These are phyloP conservation scores for Breviolum minutum DNA, from an alignment of 73 alveolate genomes.

Conservation along the genomic window DNA sequence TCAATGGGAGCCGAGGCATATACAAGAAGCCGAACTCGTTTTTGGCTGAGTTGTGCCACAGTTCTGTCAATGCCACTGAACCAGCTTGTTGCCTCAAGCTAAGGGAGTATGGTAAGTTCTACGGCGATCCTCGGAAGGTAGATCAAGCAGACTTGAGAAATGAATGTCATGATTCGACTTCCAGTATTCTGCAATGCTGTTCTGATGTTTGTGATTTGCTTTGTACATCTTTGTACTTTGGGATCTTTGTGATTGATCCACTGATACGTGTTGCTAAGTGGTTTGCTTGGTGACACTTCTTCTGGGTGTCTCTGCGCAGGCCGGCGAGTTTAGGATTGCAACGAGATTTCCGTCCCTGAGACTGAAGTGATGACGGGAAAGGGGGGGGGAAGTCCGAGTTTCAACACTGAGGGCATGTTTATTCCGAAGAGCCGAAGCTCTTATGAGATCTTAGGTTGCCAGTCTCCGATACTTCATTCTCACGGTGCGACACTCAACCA, in stretches of 20 bases:
- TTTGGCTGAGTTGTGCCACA: background rate
- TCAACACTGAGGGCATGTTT: background rate
- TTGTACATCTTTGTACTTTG: no score
- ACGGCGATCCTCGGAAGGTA: conserved; percentile 93
- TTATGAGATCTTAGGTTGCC: conserved; percentile 23
- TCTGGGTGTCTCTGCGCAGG: background rate
- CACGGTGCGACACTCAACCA: background rate
- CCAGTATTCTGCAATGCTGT: background rate
- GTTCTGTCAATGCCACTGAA: background rate
- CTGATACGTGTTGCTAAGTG: no score
- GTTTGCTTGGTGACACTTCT: no score
- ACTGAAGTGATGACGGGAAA: background rate
- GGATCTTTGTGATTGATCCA: background rate
- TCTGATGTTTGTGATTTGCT: background rate
- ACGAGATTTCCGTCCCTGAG: conserved; percentile 43
- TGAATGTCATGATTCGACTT: background rate
- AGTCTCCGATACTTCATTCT: conserved; percentile 78
- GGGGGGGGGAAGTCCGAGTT: background rate
- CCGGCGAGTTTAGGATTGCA: conserved; percentile 88
- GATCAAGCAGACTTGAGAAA: background rate
- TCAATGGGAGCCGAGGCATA: background rate
- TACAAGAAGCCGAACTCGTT: conserved; percentile 73
- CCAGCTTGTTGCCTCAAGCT: no score
- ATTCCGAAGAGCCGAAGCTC: background rate
- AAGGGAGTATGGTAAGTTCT: conserved; percentile 95